A percentile compares a stretch with the other conserved stretches of the same genome.
Evolutionary conservation across 192 early-diverging fungal genomes (phyloP).

Genomic region (Rhizophagus prolifer): DNA sequence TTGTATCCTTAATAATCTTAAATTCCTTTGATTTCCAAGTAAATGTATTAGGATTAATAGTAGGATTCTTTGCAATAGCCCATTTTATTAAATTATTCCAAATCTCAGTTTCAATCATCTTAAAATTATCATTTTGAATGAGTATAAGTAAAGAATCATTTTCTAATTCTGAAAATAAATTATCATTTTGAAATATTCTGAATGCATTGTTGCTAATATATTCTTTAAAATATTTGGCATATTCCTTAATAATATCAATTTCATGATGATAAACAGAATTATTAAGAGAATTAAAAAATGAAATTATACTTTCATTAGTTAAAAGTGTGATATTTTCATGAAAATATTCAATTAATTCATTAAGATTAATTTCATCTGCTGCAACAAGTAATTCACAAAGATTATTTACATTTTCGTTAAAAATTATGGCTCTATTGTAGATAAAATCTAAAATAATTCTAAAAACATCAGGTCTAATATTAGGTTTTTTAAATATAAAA

Average conservation of each 20-base stretch:
- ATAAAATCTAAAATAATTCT: constrained; percentile 1
- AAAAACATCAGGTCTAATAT: constrained; percentile 14
- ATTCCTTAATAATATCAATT: too few species aligned
- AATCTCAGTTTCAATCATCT: not conserved
- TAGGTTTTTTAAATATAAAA: constrained; percentile 21
- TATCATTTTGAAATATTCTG: not conserved
- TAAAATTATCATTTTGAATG: constrained; percentile 19
- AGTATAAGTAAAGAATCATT: not conserved
- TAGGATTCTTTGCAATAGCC: not conserved
- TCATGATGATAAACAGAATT: too few species aligned
- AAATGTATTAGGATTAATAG: not conserved
- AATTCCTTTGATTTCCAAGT: not conserved
- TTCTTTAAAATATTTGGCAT: too few species aligned
- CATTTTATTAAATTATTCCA: constrained; percentile 18
- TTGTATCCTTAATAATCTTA: not conserved
- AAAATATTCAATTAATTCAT: constrained; percentile 1
- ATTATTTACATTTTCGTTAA: not conserved
- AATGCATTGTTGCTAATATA: not conserved
- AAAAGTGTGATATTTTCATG: not conserved
- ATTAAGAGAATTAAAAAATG: not conserved
- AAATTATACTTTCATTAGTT: not conserved
- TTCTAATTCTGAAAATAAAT: not conserved
- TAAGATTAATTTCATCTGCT: constrained; percentile 12
- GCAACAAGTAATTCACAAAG: not conserved
- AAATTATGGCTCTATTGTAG: not conserved